A percentile compares a stretch with the other conserved stretches of the same genome.
Conservation (phyloP, 148 eudicot genomes). For the Camellia sinensis region DNA sequence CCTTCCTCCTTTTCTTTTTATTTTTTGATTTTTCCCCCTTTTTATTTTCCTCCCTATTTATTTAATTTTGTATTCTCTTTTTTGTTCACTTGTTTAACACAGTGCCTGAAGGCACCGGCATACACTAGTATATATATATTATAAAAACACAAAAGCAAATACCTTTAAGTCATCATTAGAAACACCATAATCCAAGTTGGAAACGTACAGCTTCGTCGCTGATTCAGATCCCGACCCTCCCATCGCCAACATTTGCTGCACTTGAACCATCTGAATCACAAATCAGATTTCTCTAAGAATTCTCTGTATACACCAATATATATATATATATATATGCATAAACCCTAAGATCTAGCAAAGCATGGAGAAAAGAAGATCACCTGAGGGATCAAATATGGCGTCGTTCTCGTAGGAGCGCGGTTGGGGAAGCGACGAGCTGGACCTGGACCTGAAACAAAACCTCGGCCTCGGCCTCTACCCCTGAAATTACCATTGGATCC, state of each 20-base stretch:
- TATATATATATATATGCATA: not conserved
- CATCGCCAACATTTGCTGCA: slow-evolving; percentile 20
- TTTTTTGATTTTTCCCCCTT: too few relatives aligned
- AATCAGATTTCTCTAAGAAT: not conserved
- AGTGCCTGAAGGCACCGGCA: too few relatives aligned
- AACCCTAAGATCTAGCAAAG: not conserved
- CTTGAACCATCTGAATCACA: slow-evolving; percentile 16
- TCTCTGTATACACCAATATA: not conserved
- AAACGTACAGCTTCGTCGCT: slow-evolving; percentile 32
- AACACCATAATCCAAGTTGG: slow-evolving; percentile 38
- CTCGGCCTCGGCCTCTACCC: slow-evolving; percentile 14
- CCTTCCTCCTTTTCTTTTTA: too few relatives aligned
- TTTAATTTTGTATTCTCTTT: too few relatives aligned
- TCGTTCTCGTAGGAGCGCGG: slow-evolving; percentile 6
- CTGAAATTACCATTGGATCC: slow-evolving; percentile 2
- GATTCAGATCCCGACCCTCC: slow-evolving; percentile 16
- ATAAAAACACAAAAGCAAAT: not conserved
- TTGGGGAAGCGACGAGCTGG: slow-evolving; percentile 22
- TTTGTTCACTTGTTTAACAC: too few relatives aligned
- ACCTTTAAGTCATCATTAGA: slow-evolving; percentile 38
- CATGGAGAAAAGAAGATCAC: not conserved
- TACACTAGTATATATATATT: not conserved
- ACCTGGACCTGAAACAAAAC: slow-evolving; percentile 12
- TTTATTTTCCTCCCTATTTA: too few relatives aligned
- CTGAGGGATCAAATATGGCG: slow-evolving; percentile 20